These are phyloP conservation scores for Neurospora sp. DNA, from an alignment of 495 filamentous ascomycete genomes.

Conservation along the genomic window DNA sequence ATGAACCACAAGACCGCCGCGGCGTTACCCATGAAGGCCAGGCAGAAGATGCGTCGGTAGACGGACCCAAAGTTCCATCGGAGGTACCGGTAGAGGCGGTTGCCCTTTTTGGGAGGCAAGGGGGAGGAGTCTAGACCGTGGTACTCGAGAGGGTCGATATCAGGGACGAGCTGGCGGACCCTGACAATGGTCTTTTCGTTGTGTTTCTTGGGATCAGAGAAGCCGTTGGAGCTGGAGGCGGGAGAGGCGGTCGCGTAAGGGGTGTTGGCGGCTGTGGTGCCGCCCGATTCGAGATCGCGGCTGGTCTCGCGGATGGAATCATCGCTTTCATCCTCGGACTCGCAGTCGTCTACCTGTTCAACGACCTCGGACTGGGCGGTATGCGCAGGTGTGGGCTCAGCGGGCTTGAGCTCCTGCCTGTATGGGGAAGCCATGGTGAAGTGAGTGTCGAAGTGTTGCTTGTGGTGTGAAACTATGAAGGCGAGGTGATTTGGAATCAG, in stretches of 20 bases:
- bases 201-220: background rate
- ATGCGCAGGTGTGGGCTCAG: background rate
- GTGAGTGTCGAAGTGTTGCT: background rate
- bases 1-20: constrained; percentile 13
- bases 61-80: constrained; percentile 28
- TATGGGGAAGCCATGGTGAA: background rate
- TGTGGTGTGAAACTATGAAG: background rate
- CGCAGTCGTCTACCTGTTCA: background rate
- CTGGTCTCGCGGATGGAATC: background rate
- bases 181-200: background rate
- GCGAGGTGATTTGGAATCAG: background rate
- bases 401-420: background rate
- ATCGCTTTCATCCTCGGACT: background rate
- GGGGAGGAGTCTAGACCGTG: constrained; percentile 11
- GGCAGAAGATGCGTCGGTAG: constrained; percentile 27
- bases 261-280: background rate
- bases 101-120: constrained; percentile 20
- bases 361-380: background rate
- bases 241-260: background rate
- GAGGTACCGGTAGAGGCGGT: constrained; percentile 20
- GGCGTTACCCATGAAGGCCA: constrained; percentile 23
- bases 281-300: background rate
- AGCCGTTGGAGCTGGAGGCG: background rate
- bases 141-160: constrained; percentile 2
- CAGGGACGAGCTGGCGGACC: constrained; percentile 3